Evolutionary conservation across 2,329 filamentous ascomycete species (phyloP), one percentile per base, ranked within the genome.

Genomic region (Orbilia oligospora): DNA sequence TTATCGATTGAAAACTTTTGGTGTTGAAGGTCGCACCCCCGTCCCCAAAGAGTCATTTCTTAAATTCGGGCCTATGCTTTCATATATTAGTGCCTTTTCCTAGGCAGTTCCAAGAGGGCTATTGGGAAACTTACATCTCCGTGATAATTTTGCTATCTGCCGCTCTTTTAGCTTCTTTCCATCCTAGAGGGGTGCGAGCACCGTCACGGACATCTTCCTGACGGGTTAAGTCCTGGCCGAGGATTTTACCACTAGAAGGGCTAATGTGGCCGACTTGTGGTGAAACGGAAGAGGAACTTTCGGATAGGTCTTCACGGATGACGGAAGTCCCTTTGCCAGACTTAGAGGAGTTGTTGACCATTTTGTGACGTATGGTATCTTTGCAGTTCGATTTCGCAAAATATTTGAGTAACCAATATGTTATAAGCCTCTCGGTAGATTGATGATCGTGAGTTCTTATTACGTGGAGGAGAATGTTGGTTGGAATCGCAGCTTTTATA

Each of bases 61-160:
- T 68, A 8, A 69, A 75, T 20, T 63, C 44, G 6, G 71, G 53
- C 64, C 71, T 75, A 33, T 36, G 24, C 3, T 0, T 27, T 9
- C 38, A 16, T 6, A 10, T 36, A 18, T 67, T 53, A 65, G 41
- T 2, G 27, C 10, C 6, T 20, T 12, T n/a, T n/a, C n/a, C n/a
- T n/a, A n/a, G n/a, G n/a, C n/a, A n/a, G n/a, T n/a, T n/a, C n/a
- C n/a, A n/a, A n/a, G n/a, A n/a, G n/a, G n/a, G n/a, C 10, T 44
- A 3, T 16, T 14, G 16, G 20, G 10, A 20, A 16, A 36, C 75
- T 69, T 24, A 72, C 68, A 78, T 72, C 18, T 78, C 75, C 8
- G 68, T 78, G n/a, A 78, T 72, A 24, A 78, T 78, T 24, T 78
- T 78, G 33, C 68, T 78, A 24, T 78, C 18, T 1, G 75, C 75